Evolutionary conservation across 306 rosid genomes (phyloP), one percentile per base, ranked within the genome.

Genomic region (Gynostemma pentaphyllum): DNA sequence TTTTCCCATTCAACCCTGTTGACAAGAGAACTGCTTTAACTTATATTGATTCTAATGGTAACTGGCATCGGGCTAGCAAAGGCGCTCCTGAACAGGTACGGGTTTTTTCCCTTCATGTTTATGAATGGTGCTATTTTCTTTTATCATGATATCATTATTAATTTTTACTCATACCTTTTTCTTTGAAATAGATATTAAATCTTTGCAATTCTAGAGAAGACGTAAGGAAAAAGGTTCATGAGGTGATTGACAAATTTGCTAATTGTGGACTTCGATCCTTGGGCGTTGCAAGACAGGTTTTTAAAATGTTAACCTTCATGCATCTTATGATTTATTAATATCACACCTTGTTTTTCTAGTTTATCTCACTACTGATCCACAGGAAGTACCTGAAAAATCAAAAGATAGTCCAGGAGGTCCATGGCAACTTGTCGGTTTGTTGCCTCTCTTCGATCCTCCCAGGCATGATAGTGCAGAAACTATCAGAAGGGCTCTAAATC

Each of bases 1-100:
- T 94, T 73, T 70, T 94, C 47, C 99, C 99, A 5, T 94, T 94
- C 85, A 94, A 94, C 76, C 99, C 99, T 2, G 99, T 94, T 5
- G 99, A 88, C 68, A 94, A 94, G 82, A 88, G 99, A 80, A 94
- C 99, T 29, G 99, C 99, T 79, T 76, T 94, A 23, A 94, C 99
- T 52, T 94, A 88, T 80, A 86, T 94, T 19, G 99, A 94, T 71
- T 73, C 83, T 11, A 80, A 82, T 76, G 99, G 94, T 62, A 84
- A 9, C 18, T 94, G 99, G 99, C 97, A 88, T 68, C 72, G 99
- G 5, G 67, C 94, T 66, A 88, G 99, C 78, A 94, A 94, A 84
- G 99, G 99, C 66, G 99, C 99, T 69, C 99, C 99, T 55, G 99
- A 94, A 78, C 99, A 94, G 99, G 99, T 94, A 81, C 69, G 14